These are phyloP conservation scores for Jamesozyma gamospora DNA, from an alignment of 805 yeast genomes.

Conservation along the genomic window DNA sequence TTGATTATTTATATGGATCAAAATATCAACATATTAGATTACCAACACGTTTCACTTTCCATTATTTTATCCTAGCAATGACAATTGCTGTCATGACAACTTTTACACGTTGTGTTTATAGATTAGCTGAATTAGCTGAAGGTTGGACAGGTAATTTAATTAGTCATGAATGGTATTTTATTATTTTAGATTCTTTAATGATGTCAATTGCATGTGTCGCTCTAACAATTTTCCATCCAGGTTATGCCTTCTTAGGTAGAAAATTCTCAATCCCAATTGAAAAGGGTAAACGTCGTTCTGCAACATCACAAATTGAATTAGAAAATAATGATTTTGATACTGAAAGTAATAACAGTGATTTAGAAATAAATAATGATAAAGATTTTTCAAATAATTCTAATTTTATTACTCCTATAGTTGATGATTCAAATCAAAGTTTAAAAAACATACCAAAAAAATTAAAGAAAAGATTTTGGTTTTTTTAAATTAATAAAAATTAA, in stretches of 20 bases:
- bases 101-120: conserved; percentile 58
- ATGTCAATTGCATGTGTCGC: conserved; percentile 39
- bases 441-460: too few relatives aligned
- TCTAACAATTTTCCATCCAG: conserved; percentile 55
- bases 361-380: conserved; percentile 6
- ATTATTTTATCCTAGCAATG: conserved; percentile 37
- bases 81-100: conserved; percentile 43
- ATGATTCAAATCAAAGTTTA: too few relatives aligned
- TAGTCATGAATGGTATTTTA: conserved; percentile 46
- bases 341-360: too few relatives aligned
- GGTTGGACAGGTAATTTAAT: conserved; percentile 58
- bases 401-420: too few relatives aligned
- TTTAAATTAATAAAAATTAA: too few relatives aligned
- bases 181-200: conserved; percentile 55
- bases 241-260: conserved; percentile 38
- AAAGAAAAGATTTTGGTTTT: too few relatives aligned
- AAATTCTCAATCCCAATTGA: conserved; percentile 17
- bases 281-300: conserved; percentile 9
- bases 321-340: too few relatives aligned
- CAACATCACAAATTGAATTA: too few relatives aligned
- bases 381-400: too few relatives aligned
- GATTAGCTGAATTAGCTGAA: conserved; percentile 60
- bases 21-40: conserved; percentile 23
- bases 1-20: conserved; percentile 20
- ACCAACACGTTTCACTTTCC: conserved; percentile 29